Conservation (phyloP, 1,139 yeast species). For the Lodderomyces pseudojiufengensis region DNA sequence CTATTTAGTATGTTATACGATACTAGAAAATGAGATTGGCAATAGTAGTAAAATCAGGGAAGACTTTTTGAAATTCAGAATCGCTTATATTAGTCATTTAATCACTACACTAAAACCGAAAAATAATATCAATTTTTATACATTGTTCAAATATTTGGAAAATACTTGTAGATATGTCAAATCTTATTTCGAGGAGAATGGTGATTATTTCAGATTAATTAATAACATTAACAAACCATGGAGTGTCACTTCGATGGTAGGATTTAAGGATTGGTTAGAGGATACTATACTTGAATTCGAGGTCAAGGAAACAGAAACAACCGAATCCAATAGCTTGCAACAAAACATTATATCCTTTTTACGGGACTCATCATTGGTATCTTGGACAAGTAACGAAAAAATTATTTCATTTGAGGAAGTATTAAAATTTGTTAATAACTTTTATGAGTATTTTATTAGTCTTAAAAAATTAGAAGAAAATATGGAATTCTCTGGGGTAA, state of each 20-base stretch:
- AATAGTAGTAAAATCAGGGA: conserved; percentile 16
- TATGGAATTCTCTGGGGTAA: too few species aligned
- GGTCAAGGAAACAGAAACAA: neutral
- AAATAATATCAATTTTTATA: conserved; percentile 23
- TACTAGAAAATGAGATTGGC: conserved; percentile 19
- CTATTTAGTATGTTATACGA: conserved; percentile 30
- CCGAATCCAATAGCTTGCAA: neutral
- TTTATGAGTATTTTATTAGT: too few species aligned
- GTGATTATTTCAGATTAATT: conserved; percentile 21
- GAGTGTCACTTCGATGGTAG: conserved; percentile 27
- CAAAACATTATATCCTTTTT: too few species aligned
- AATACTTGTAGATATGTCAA: conserved; percentile 29
- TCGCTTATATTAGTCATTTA: conserved; percentile 17
- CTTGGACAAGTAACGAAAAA: too few species aligned
- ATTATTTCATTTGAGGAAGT: too few species aligned
- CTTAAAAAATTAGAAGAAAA: neutral
- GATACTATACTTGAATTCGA: conserved; percentile 15
- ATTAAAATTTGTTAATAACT: too few species aligned
- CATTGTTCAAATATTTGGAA: conserved; percentile 31
- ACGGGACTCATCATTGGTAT: too few species aligned
- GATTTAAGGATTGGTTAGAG: conserved; percentile 30
- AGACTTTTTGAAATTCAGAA: conserved; percentile 26
- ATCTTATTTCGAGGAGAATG: conserved; percentile 22
- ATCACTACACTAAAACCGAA: conserved; percentile 11
- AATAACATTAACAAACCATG: conserved; percentile 22